phyloP scores from a whole-genome alignment of 306 rosid species.

The Comarum palustre region DNA sequence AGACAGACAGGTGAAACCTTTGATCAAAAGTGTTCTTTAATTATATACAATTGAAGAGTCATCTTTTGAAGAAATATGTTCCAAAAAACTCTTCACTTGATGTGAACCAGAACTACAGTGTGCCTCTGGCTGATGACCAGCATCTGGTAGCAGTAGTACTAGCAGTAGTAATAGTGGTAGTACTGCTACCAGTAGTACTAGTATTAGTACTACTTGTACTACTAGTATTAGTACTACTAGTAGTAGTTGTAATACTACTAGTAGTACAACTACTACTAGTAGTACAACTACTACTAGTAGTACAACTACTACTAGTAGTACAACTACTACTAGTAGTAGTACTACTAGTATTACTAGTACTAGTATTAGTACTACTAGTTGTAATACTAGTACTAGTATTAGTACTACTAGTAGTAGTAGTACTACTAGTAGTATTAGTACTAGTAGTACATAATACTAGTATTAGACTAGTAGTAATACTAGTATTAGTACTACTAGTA shows the following conservation, averaged over 20 bases:
- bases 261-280: background rate
- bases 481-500: background rate
- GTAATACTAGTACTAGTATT: background rate
- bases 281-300: too few species aligned
- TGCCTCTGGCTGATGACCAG: slow-evolving; percentile 11
- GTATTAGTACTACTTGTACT: too few species aligned
- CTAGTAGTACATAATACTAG: too few species aligned
- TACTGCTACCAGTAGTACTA: too few species aligned
- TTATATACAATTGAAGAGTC: background rate
- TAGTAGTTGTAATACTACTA: too few species aligned
- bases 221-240: too few species aligned
- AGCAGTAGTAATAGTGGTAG: background rate
- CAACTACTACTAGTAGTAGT: background rate
- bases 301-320: too few species aligned
- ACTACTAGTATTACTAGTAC: too few species aligned
- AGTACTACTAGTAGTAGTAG: slow-evolving; percentile 1
- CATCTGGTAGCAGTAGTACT: background rate
- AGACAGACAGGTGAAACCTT: slow-evolving; percentile 13
- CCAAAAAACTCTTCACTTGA: background rate
- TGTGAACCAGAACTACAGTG: slow-evolving; percentile 3
- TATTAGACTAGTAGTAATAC: too few species aligned
- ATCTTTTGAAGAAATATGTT: background rate
- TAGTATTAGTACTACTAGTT: too few species aligned
- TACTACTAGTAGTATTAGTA: too few species aligned
- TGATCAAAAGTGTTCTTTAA: background rate